A percentile compares a stretch with the other conserved stretches of the same genome.
Conservation (phyloP, 2,329 filamentous ascomycete species). For the Acrocalymma vagum region DNA sequence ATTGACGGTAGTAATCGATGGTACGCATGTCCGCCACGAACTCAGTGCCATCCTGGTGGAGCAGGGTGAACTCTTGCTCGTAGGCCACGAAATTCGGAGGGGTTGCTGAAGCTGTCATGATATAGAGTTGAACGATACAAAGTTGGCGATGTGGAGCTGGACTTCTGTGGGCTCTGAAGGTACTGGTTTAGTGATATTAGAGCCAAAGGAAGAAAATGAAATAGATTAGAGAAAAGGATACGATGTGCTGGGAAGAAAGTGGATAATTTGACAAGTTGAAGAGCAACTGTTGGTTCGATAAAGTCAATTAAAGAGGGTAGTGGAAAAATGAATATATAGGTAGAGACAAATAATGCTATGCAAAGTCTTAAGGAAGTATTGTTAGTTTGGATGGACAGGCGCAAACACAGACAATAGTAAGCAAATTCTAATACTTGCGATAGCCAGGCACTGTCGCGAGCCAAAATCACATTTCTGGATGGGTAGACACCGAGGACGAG, state of each 20-base stretch:
- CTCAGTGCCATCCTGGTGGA: slow-evolving; percentile 52
- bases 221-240: background rate
- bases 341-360: no score
- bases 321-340: no score
- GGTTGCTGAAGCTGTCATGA: background rate
- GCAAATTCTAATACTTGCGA: no score
- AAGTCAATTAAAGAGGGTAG: no score
- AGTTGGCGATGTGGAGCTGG: background rate
- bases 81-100: slow-evolving; percentile 58
- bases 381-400: no score
- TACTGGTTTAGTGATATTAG: background rate
- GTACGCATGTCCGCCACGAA: slow-evolving; percentile 52
- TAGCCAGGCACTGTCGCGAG: no score
- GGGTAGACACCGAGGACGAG: no score
- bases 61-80: slow-evolving; percentile 60
- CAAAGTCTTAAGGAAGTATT: no score
- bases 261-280: no score
- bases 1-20: slow-evolving; percentile 57
- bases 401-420: no score
- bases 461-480: no score
- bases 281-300: no score
- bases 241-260: background rate
- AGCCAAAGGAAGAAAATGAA: background rate
- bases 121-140: background rate
- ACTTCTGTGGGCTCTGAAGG: background rate